Base-by-base conservation (phyloP, 2,329 filamentous ascomycete genomes). In the Laburnicola sp. region DNA sequence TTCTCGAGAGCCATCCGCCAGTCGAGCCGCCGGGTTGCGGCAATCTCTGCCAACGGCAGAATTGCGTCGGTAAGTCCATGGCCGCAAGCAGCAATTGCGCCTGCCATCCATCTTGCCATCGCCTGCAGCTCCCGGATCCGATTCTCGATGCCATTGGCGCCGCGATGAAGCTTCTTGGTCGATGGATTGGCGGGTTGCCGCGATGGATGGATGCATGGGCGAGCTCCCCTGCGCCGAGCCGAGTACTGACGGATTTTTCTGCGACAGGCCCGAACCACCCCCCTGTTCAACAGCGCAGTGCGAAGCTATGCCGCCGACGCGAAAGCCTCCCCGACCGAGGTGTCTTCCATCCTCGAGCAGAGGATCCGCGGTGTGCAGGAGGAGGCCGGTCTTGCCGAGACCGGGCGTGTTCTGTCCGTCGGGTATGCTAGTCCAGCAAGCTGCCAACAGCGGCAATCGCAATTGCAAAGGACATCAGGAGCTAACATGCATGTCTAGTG, bases 331-430 rank as follows among this genome's bases (percentile, higher is more conserved):
- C 94, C 94, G 70, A 99, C 93, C 73, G 94, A 99, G 84, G 93
- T 97, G 72, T 97, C 94, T 69, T 97, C 93, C 70, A 97, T 99
- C 79, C 89, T 99, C 76, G 94, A 97, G 84, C 93, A 97, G 86
- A 86, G 92, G 80, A 99, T 99, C 75, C 90, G 94, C 76, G 94
- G 94, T 84, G 91, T 97, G 68, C 89, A 96, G 80, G 94, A 97
- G 82, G 94, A 97, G 84, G 84, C 90, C 75, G 86, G 85, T 77
- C 89, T 99, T 72, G 91, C 94, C 78, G 94, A 99, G 88, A 99
- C 94, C 75, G 94, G 94, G 76, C 91, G 93, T 82, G 94, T 99
- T 74, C 87, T 99, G 72, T 97, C 92, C 74, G 91, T 99, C 79
- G 93, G 93, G 93, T 97, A 95, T 76, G 91, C 87, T 56, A 67